Evolutionary conservation across 495 filamentous ascomycete species (phyloP), one percentile per base, ranked within the genome.

Genomic region (Cercophora sp.): DNA sequence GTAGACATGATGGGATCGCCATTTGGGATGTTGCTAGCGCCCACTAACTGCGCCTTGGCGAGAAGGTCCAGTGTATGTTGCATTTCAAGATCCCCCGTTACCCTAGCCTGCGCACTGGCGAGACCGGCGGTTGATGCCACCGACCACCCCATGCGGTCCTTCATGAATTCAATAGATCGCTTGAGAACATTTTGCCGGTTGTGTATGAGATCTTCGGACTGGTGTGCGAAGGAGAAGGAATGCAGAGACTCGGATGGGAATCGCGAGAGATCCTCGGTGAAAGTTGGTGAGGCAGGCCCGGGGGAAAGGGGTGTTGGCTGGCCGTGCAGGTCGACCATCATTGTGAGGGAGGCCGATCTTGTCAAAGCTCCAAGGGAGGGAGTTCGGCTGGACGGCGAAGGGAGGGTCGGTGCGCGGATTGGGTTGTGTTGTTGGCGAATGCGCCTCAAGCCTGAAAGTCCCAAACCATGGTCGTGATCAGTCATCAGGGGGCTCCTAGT

Each of bases 211-310:
- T 96, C 91, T 62, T 96, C 92, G 4, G 91, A 91, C 68, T 96
- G 92, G 52, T 96, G 89, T 3, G 94, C 89, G 67, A 99, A 99
- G 25, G 94, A 97, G 71, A 99, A 99, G 0, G 94, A 97, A 65
- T 99, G 93, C 51, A 99, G 70, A 1, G 93, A 99, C 68, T 99
- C 93, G 59, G 88, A 87, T 1, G 94, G 92, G 63, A 97, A 99
- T 37, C 91, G 82, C 39, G 83, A 82, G 25, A 99, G 81, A 61
- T 97, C 93, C 77, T 97, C 93, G 60, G 85, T 74, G 54, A 91
- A 86, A 39, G 80, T 81, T 31, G 88, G 86, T 37, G 85, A 91
- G 50, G 79, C 64, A 13, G 85, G 80, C 24, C 80, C 81, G 19
- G 75, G 76, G 8, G 77, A 75, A 19, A 85, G 62, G 22, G 77